phyloP scores from a whole-genome alignment of 164 flowering plant species.

The Warburgia ugandensis region DNA sequence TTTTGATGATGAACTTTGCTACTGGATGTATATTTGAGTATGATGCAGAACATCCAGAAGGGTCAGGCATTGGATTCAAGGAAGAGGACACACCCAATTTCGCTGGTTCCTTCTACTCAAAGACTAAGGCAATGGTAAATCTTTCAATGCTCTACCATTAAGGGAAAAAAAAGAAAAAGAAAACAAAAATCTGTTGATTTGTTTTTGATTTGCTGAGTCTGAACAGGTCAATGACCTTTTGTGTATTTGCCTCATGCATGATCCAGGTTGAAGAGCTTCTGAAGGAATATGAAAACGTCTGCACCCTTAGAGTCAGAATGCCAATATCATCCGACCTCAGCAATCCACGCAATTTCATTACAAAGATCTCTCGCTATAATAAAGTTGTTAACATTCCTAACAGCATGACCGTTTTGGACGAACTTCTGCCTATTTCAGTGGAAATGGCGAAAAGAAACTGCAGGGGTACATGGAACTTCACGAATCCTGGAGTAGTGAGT shows the following conservation, averaged over 20 bases:
- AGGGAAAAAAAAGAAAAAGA: no score
- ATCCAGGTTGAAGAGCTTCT: slow-evolving; percentile 36
- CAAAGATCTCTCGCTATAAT: slow-evolving; percentile 19
- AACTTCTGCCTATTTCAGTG: slow-evolving; percentile 60
- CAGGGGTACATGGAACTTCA: slow-evolving; percentile 21
- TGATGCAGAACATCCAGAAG: slow-evolving; percentile 27
- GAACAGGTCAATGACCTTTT: not conserved
- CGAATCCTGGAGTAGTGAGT: slow-evolving; percentile 22
- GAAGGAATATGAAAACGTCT: slow-evolving; percentile 23
- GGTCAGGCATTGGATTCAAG: slow-evolving; percentile 63
- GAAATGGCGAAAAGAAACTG: slow-evolving; percentile 72
- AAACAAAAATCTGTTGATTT: no score
- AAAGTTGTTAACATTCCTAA: slow-evolving; percentile 31
- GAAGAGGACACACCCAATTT: slow-evolving; percentile 74
- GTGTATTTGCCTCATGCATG: slow-evolving; percentile 2
- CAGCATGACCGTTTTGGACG: slow-evolving; percentile 72
- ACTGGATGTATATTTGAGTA: slow-evolving; percentile 27
- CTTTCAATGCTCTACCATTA: no score
- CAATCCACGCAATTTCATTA: slow-evolving; percentile 22
- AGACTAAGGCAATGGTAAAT: slow-evolving; percentile 31
- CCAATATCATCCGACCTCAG: slow-evolving; percentile 22
- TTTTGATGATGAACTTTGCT: slow-evolving; percentile 22
- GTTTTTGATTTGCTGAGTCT: not conserved
- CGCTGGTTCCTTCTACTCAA: slow-evolving; percentile 22
- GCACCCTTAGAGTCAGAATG: slow-evolving; percentile 22